A percentile compares a stretch with the other conserved stretches of the same genome.
Evolutionary conservation across 2,329 filamentous ascomycete genomes (phyloP).

Genomic region (Colletotrichum spinosum): DNA sequence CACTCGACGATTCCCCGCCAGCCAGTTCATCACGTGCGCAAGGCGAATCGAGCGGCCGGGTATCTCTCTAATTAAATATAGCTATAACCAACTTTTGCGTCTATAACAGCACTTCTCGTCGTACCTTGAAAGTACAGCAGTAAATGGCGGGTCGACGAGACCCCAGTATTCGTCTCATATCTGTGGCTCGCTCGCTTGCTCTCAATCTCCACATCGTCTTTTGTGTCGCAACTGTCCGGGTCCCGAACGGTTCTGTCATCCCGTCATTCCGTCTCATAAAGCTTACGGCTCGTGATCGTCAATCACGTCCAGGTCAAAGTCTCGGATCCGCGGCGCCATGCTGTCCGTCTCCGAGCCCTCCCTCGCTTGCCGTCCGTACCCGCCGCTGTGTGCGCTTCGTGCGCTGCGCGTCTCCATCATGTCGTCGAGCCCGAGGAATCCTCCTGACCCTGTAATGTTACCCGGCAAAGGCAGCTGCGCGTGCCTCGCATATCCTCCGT

Average conservation of each 20-base stretch:
- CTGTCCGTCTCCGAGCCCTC: constrained; percentile 40
- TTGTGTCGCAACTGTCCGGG: not conserved
- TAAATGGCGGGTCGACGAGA: not conserved
- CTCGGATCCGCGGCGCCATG: constrained; percentile 47
- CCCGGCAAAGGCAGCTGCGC: constrained; percentile 37
- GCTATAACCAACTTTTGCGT: constrained; percentile 12
- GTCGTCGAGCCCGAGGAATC: constrained; percentile 43
- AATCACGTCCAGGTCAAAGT: constrained; percentile 52
- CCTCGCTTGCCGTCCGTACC: constrained; percentile 28
- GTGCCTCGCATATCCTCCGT: constrained; percentile 35
- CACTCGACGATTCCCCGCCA: too few species aligned
- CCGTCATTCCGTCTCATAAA: constrained; percentile 4
- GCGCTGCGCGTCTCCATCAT: constrained; percentile 40
- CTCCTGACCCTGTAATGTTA: constrained; percentile 33
- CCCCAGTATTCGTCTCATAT: not conserved
- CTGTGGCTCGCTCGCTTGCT: not conserved
- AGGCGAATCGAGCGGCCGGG: not conserved
- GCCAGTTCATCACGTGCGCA: not conserved
- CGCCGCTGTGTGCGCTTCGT: constrained; percentile 35
- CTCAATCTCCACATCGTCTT: not conserved
- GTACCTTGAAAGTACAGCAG: not conserved
- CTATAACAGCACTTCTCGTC: constrained; percentile 8
- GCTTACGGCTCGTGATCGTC: constrained; percentile 44
- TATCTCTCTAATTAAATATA: constrained; percentile 19
- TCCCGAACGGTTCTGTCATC: constrained; percentile 18